A percentile compares a stretch with the other conserved stretches of the same genome.
Evolutionary conservation across 202 grass and related monocot genomes (phyloP).

Genomic region (Carex arenaria): DNA sequence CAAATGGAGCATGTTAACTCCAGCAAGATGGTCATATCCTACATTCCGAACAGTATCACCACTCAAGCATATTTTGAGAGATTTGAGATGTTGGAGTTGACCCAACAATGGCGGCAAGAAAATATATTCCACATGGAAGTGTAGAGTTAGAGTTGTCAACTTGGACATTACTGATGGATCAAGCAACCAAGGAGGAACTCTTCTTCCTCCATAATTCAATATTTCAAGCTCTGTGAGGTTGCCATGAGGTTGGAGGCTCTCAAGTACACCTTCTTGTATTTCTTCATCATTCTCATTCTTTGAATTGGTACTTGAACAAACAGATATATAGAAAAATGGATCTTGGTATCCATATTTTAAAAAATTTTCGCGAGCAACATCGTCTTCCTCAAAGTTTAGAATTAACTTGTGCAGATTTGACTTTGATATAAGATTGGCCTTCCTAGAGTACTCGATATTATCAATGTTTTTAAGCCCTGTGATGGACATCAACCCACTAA

Average conservation of each 20-base stretch:
- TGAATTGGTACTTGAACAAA: not conserved
- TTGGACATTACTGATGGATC: too few species aligned
- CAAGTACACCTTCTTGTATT: not conserved
- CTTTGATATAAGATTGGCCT: not conserved
- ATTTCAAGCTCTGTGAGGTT: not conserved
- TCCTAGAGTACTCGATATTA: not conserved
- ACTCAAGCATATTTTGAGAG: too few species aligned
- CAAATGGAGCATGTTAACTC: too few species aligned
- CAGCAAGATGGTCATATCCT: too few species aligned
- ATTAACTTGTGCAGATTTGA: not conserved
- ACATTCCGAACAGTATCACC: too few species aligned
- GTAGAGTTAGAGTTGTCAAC: not conserved
- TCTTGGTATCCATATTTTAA: fast-evolving
- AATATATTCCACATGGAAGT: too few species aligned
- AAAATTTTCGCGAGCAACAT: too few species aligned
- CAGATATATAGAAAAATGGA: not conserved
- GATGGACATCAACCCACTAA: not conserved
- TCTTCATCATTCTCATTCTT: not conserved
- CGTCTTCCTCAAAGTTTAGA: not conserved
- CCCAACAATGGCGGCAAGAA: too few species aligned
- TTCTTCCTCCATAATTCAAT: not conserved
- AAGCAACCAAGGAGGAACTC: not conserved
- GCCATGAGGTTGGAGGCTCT: not conserved
- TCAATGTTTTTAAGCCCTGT: not conserved
- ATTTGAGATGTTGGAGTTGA: too few species aligned